Evolutionary conservation across 192 early-diverging fungal genomes (phyloP), one percentile per base, ranked within the genome.

Genomic region (Phycomyces nitens): DNA sequence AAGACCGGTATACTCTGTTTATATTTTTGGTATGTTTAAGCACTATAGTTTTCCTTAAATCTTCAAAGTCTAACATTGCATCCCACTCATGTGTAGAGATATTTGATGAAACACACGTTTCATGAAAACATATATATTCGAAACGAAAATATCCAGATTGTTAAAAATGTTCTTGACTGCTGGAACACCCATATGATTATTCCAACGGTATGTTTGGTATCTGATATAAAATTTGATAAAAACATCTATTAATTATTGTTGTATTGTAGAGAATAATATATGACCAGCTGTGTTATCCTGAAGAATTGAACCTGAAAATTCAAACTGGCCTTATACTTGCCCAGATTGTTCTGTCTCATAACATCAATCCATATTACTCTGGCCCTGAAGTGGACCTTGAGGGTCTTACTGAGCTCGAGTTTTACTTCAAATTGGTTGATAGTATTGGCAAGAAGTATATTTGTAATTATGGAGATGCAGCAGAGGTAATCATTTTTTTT

Each of bases 121-220:
- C 69, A 77, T 62, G 70, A 77, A 21, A 60, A 64, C 11, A 42
- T 67, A 0, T 29, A 50, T 12, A 67, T 80, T n/a, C 49, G 72
- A 16, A 18, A 79, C 15, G 84, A 79, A 54, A 87, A 88, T 62
- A 67, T 88, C 42, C 73, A 82, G 26, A 60, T 85, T 9, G 72
- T 92, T 53, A 81, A 83, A 26, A 68, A 73, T 15, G 72, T 88
- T 8, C 79, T 90, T 54, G 86, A 92, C 56, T 80, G 77, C 38
- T 92, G 86, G 85, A 71, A 72, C 14, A 62, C 58, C 10, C 64
- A 83, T 3, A 78, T 86, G 7, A 76, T 84, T 63, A 73, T 86
- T 1, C 89, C 90, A 3, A 86, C 85, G 50, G 89, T 88, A 81
- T 56, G 73, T 44, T 0, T n/a, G 12, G 16, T 34, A 8, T 9